phyloP scores from a whole-genome alignment of 768 basidiomycete genomes.

The Rhodotorula babjevae region DNA sequence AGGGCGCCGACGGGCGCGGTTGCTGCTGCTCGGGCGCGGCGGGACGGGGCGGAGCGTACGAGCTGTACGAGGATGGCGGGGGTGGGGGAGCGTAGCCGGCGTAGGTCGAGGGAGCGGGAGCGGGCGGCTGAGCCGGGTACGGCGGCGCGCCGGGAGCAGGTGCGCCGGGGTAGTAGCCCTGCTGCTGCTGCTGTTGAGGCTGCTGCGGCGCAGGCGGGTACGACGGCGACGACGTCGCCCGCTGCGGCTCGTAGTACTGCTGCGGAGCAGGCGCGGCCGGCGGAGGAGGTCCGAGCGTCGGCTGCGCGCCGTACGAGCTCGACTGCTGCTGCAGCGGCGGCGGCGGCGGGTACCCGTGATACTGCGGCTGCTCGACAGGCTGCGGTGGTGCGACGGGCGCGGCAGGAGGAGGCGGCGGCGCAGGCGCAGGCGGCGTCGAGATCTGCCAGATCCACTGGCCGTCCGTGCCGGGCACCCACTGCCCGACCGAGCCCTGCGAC shows the following conservation, averaged over 20 bases:
- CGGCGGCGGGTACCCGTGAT: background rate
- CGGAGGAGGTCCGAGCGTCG: too few species aligned
- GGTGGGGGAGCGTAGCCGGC: background rate
- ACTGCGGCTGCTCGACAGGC: background rate
- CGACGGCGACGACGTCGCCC: too few species aligned
- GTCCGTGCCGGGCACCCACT: background rate
- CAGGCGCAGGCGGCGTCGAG: background rate
- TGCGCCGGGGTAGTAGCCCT: background rate
- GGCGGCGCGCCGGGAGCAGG: background rate
- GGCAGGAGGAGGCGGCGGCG: background rate
- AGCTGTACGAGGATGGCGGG: background rate
- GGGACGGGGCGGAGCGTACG: background rate
- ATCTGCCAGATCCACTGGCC: constrained; percentile 15
- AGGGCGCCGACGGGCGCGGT: background rate
- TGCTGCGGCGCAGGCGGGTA: background rate
- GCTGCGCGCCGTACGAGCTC: too few species aligned
- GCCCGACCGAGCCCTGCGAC: constrained; percentile 1
- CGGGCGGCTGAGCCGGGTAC: background rate
- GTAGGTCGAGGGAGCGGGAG: background rate
- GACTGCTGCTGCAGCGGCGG: background rate
- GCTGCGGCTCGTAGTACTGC: too few species aligned
- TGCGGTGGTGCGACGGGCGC: background rate
- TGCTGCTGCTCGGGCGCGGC: background rate
- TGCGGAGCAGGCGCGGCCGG: too few species aligned
- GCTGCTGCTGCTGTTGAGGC: too few species aligned